Evolutionary conservation across 2,329 filamentous ascomycete species (phyloP).

Genomic region (Zymoseptoria brevis): DNA sequence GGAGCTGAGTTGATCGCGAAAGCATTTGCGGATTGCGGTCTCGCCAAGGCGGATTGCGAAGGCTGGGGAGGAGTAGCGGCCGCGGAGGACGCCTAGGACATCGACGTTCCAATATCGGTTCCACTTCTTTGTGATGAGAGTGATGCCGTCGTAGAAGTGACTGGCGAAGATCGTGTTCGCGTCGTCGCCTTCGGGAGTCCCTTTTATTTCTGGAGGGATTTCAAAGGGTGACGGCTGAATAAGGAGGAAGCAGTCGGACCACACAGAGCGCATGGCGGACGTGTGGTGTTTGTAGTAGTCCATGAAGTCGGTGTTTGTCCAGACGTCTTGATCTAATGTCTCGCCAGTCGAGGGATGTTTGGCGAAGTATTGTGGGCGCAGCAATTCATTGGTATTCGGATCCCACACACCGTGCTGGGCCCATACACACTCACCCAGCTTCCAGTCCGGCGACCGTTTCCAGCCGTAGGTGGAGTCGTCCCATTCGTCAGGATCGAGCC

Average conservation of each 20-base stretch:
- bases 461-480: conserved; percentile 86
- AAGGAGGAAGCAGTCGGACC: conserved; percentile 76
- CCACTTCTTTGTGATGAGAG: conserved; percentile 97
- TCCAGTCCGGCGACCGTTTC: conserved; percentile 82
- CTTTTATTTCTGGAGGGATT: conserved; percentile 80
- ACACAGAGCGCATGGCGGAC: conserved; percentile 64
- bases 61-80: conserved; percentile 77
- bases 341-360: conserved; percentile 68
- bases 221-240: conserved; percentile 90
- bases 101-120: conserved; percentile 97
- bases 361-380: conserved; percentile 82
- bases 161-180: conserved; percentile 84
- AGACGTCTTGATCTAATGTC: conserved; percentile 69
- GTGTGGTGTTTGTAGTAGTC: conserved; percentile 71
- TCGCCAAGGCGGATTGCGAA: conserved; percentile 92
- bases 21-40: conserved; percentile 86
- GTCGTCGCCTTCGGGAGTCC: conserved; percentile 72
- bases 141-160: conserved; percentile 95
- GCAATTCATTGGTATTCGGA: conserved; percentile 62
- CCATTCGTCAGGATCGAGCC: conserved; percentile 67
- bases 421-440: conserved; percentile 90
- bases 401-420: conserved; percentile 97
- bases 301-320: conserved; percentile 89
- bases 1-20: conserved; percentile 75
- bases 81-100: conserved; percentile 82